Conservation (phyloP, 1,284 basidiomycete species). For the Grifola frondosa region DNA sequence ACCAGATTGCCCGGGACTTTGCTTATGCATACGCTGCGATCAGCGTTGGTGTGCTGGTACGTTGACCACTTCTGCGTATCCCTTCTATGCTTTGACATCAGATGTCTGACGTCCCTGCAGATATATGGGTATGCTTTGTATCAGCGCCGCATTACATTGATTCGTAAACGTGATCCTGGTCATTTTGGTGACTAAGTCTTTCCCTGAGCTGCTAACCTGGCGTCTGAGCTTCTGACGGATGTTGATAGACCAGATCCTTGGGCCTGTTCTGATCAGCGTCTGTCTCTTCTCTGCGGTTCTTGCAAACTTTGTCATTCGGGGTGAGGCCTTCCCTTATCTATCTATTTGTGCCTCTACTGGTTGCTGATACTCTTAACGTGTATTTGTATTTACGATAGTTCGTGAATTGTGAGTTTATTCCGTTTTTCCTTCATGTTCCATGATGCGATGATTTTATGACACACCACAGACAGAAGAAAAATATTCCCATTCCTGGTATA, state of each 20-base stretch:
- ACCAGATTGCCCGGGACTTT: conserved; percentile 74
- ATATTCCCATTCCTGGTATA: conserved; percentile 36
- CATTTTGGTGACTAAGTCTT: conserved; percentile 70
- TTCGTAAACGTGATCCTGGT: conserved; percentile 87
- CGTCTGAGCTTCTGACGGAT: conserved; percentile 3
- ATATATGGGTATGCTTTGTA: conserved; percentile 88
- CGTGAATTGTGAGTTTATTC: conserved; percentile 40
- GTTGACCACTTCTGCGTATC: conserved; percentile 17
- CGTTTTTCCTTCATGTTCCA: conserved; percentile 1
- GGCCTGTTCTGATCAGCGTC: conserved; percentile 78
- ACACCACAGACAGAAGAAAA: conserved; percentile 30
- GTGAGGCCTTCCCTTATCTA: conserved; percentile 42
- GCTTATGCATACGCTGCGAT: conserved; percentile 86
- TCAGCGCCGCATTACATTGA: conserved; percentile 88
- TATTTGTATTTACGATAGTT: conserved; percentile 33
- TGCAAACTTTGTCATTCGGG: conserved; percentile 83
- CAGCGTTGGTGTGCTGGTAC: conserved; percentile 64
- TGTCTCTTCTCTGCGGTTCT: conserved; percentile 84
- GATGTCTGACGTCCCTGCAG: conserved; percentile 33
- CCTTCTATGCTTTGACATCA: neutral
- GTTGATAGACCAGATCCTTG: conserved; percentile 68
- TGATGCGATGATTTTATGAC: neutral
- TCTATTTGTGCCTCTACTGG: conserved; percentile 3
- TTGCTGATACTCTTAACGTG: conserved; percentile 3
- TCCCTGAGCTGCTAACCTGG: neutral